Evolutionary conservation across 768 basidiomycete species (phyloP), one percentile per base, ranked within the genome.

Genomic region (Flagelloscypha sp.): DNA sequence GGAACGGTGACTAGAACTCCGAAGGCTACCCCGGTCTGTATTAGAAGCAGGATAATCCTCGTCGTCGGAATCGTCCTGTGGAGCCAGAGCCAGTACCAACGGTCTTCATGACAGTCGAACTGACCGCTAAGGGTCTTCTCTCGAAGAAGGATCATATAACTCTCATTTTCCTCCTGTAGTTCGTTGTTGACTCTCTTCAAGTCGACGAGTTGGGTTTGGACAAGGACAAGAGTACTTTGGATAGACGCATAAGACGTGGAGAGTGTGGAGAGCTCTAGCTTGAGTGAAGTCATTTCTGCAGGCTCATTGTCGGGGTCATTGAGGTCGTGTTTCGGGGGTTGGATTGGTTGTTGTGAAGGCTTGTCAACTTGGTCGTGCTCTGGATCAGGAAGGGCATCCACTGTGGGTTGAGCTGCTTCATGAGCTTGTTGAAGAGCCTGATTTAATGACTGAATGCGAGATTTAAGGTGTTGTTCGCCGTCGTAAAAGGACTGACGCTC

Each of bases 131-230:
- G 58, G 0, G 95, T 97, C 63, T 76, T 81, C 61, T 98, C 93
- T 42, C 87, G 70, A 17, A 98, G 62, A 24, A 99, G 70, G 43
- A 93, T 87, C 73, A 94, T 89, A 63, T 90, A 99, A 33, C 86
- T 86, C 59, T 95, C 92, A 56, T 97, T 99, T 48, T 98, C 93
- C 57, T 98, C 92, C 58, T 92, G 88, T 25, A 90, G 57, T 44
- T 83, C 77, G 44, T 80, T 73, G 54, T 95, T 95, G 42, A 92
- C 82, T 36, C 84, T 66, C 59, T 90, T 87, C 35, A 97, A 59
- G 50, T 97, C 93, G 22, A 80, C 66, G 8, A 95, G 68, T 50
- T 97, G 90, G 3, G 76, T 72, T 55, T 87, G 84, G 27, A 93
- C 64, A 23, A 90, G 75, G n/a, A 83, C 68, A 7, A 93, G 65